Evolutionary conservation across 495 filamentous ascomycete genomes (phyloP), one percentile per base, ranked within the genome.

Genomic region (Xylaria venustula): DNA sequence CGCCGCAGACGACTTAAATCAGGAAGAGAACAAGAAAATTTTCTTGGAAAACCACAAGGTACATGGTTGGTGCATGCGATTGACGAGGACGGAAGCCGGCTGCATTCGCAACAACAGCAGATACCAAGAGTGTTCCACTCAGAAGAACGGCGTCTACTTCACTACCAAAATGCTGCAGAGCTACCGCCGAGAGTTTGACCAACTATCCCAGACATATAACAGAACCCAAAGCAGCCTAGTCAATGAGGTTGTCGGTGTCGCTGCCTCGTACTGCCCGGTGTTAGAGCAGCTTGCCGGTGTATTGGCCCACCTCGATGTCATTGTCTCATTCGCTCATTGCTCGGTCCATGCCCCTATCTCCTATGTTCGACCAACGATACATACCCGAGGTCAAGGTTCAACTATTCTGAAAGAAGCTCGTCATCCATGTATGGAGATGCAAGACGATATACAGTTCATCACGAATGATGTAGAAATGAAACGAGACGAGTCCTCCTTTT

Each of bases 101-200:
- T 94, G 90, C 68, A 99, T 99, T 65, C 88, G 94, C 50, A 93
- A 93, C 73, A 94, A 95, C 67, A 85, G 82, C 61, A 82, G 87
- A 44, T 99, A 97, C 68, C 89, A 92, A 69, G 94, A 99, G 77
- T 95, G 91, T 73, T 96, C 92, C 15, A 99, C 94, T 7, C 95
- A 98, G 79, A 99, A 98, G 80, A 98, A 96, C 73, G 94, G 94
- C 36, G 95, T 98, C 49, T 98, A 93, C 77, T 99, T 99, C 78
- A 97, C 94, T 3, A 99, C 93, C 6, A 86, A 85, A 49, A 83
- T 76, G n/a, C 83, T 99, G 67, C 90, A 93, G 67, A 78, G 85
- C 30, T 78, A 94, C 57, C 89, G 94, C 44, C 86, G 94, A 42
- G 93, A 97, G 67, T 91, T 93, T 67, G 94, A 98, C 69, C 92